phyloP scores from a whole-genome alignment of 148 eudicot genomes.

The Camellia granthamiana region DNA sequence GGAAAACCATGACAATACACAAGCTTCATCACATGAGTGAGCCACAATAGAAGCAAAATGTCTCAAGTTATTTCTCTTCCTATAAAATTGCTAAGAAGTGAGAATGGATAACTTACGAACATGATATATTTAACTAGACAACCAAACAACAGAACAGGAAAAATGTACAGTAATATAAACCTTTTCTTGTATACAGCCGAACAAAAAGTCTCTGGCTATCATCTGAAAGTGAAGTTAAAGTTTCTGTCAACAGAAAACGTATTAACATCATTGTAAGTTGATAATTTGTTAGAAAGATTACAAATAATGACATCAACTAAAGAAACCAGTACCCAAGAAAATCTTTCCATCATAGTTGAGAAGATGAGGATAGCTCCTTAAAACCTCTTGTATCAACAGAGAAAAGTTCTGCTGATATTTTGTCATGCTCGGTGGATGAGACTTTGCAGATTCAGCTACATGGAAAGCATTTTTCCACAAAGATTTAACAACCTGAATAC shows the following conservation, averaged over 20 bases:
- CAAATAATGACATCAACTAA: not conserved
- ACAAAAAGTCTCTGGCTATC: constrained; percentile 86
- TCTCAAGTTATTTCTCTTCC: not conserved
- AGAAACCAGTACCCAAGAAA: constrained; percentile 48
- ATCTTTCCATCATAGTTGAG: constrained; percentile 53
- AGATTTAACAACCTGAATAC: constrained; percentile 6
- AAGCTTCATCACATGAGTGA: not conserved
- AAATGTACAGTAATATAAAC: constrained; percentile 25
- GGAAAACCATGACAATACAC: not conserved
- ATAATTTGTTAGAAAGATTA: not conserved
- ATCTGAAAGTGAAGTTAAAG: constrained; percentile 64
- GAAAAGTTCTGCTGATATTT: constrained; percentile 13
- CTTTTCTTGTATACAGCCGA: constrained; percentile 90
- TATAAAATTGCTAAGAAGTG: not conserved
- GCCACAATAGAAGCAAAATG: not conserved
- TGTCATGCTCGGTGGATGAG: constrained; percentile 35
- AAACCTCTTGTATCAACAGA: no score
- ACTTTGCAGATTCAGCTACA: constrained; percentile 40
- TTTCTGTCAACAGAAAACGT: constrained; percentile 45
- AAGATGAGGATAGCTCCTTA: constrained; percentile 33
- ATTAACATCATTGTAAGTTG: constrained; percentile 5
- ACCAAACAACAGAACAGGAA: not conserved
- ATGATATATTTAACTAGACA: not conserved
- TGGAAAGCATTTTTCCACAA: constrained; percentile 50
- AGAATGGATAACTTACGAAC: not conserved